Percentiles rank a stretch among this genome's conserved stretches.
Conservation (phyloP, 2,329 filamentous ascomycete species). For the Aureobasidium sp. region DNA sequence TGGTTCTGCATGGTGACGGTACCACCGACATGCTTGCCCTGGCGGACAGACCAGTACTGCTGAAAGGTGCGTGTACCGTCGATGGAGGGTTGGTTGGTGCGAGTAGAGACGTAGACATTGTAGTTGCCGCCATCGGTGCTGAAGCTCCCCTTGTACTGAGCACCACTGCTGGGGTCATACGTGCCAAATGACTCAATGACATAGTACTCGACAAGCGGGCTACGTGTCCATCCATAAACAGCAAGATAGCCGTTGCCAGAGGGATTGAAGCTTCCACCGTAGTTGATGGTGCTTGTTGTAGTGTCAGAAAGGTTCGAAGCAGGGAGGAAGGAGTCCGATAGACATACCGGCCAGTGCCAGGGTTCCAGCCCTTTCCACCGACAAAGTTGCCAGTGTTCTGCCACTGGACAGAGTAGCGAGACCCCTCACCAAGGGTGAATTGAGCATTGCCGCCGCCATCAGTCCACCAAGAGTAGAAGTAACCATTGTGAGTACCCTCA, state of each 20-base stretch:
- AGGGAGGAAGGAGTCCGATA: background rate
- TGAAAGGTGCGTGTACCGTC: conserved; percentile 48
- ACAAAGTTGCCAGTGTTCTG: conserved; percentile 37
- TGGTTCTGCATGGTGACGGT: conserved; percentile 45
- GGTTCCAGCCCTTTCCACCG: conserved; percentile 53
- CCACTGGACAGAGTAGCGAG: conserved; percentile 18
- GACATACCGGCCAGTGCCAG: conserved; percentile 44
- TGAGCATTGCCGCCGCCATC: conserved; percentile 14
- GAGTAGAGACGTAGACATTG: conserved; percentile 44
- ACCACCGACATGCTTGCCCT: conserved; percentile 44
- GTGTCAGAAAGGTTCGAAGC: background rate
- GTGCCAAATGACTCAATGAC: conserved; percentile 48
- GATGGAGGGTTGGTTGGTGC: conserved; percentile 42
- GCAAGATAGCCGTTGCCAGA: conserved; percentile 48
- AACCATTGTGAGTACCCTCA: conserved; percentile 15
- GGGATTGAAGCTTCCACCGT: conserved; percentile 42
- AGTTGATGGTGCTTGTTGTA: conserved; percentile 41
- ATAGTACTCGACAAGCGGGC: conserved; percentile 50
- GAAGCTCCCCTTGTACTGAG: conserved; percentile 44
- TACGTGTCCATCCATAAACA: conserved; percentile 51
- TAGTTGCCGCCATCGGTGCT: conserved; percentile 48
- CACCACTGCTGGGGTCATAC: conserved; percentile 36
- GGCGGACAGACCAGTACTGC: conserved; percentile 50
- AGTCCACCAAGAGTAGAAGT: conserved; percentile 31
- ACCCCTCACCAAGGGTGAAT: conserved; percentile 12